Base-by-base conservation (phyloP, 371 early-diverging fungal species). In the Apophysomyces elegans region DNA sequence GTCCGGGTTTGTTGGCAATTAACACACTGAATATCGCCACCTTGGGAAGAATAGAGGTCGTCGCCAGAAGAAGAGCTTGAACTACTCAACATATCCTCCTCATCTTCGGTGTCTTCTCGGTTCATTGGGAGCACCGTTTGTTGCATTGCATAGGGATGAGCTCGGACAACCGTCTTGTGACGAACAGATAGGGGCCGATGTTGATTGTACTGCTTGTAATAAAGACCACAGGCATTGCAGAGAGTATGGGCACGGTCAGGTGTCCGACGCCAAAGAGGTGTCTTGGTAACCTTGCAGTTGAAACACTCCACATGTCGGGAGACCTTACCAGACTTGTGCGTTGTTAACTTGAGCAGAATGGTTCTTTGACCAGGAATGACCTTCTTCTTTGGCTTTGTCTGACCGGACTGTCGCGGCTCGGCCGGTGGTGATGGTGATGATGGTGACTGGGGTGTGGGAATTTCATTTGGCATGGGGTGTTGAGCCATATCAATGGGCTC, bases 161-260 rank as follows among this genome's bases (percentile, higher is more conserved):
- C 37, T 65, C 64, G 54, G 38, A 70, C 57, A 63, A 50, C 63
- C 45, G 76, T 63, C 75, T 87, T 88, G 68, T 85, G 81, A 36
- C 86, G 86, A 13, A 87, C 80, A 57, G 83, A 78, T 47, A 87
- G 71, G 7, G 92, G 92, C 13, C 91, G 84, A 61, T 92, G 91
- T 4, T 78, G 80, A 16, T 88, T 84, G 70, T 91, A 90, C 63
- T 89, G 90, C 75, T 91, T 91, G 63, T 83, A 90, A 75, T 91
- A 93, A n/a, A 91, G 78, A 21, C 91, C 92, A 71, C 94, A 94
- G 1, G 94, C 93, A 74, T 94, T 94, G 75, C 93, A 94, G 11
- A 94, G 81, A n/a, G 87, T 85, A 64, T 92, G 91, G 46, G 80
- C 77, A 41, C 89, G 84, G 65, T 93, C 93, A 32, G 89, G 86